A percentile compares a stretch with the other conserved stretches of the same genome.
These are phyloP conservation scores for Tuber indicum DNA, from an alignment of 495 filamentous ascomycete genomes.

Conservation along the genomic window DNA sequence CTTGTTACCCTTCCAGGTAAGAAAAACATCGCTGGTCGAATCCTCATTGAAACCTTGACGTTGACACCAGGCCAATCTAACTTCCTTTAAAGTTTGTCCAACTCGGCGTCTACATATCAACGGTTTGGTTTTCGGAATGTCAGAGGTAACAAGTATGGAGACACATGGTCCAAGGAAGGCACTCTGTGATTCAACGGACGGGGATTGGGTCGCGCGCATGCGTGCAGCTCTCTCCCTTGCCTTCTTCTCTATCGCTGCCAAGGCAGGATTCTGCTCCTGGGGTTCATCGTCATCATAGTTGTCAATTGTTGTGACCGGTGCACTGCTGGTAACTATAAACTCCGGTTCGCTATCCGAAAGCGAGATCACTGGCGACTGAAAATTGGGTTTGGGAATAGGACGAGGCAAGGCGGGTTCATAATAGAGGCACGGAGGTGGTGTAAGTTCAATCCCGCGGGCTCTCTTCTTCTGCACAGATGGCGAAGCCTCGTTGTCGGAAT, in stretches of 20 bases:
- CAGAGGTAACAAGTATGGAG: conserved; percentile 64
- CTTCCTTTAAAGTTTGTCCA: conserved; percentile 58
- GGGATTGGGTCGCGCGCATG: conserved; percentile 6
- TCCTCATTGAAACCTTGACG: conserved; percentile 51
- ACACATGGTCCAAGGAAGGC: conserved; percentile 48
- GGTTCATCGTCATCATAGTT: conserved; percentile 16
- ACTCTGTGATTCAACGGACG: conserved; percentile 3
- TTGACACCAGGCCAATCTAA: conserved; percentile 61
- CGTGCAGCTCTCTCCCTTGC: conserved; percentile 20
- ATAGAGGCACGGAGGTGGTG: conserved; percentile 26
- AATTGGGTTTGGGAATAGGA: not conserved
- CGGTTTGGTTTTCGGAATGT: conserved; percentile 55
- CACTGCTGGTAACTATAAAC: not conserved
- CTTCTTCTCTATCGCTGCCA: conserved; percentile 25
- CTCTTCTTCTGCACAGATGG: not conserved
- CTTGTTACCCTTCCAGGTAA: conserved; percentile 71
- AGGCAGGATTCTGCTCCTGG: not conserved
- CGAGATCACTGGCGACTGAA: conserved; percentile 9
- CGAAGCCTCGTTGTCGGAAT: conserved; percentile 14
- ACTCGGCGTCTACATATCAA: conserved; percentile 63
- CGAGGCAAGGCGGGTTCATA: not conserved
- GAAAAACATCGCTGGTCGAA: conserved; percentile 52
- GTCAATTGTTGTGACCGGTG: not conserved
- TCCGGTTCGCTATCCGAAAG: conserved; percentile 3
- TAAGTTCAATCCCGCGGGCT: conserved; percentile 19